Evolutionary conservation across 2,329 filamentous ascomycete genomes (phyloP), one percentile per base, ranked within the genome.

Genomic region (Akanthomyces muscarius): DNA sequence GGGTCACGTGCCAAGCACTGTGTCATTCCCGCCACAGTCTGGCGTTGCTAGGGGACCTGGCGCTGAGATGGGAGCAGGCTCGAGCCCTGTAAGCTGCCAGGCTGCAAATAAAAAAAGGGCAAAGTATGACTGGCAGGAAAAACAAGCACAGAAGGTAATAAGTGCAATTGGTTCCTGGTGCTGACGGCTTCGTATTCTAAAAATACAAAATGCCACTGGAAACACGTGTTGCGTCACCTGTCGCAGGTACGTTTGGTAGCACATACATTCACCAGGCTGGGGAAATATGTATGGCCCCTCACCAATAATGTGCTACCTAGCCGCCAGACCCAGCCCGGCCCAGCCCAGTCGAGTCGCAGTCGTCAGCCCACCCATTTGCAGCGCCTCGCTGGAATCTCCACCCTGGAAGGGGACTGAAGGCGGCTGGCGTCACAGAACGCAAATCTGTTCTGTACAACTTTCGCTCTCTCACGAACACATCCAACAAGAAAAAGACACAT

Each of bases 171-270:
- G n/a, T 38, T 8, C 2, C 16, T 14, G 23, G 6, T 23, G 0
- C 16, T 28, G 7, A 5, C 16, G 1, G 3, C 5, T 1, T 11
- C 7, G 23, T 38, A 8, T 14, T 53, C 50, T 53, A 53, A 38
- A 53, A 53, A 36, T 38, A 42, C 16, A 4, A 16, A 28, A 23
- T 18, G 21, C 21, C 4, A 36, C 13, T 44, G 16, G 38, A 61
- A 61, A 61, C 48, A 41, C 36, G 25, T 52, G 57, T 61, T 61
- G 57, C 48, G 57, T 38, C 57, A 10, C 25, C 25, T 45, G 57
- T 61, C 48, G 57, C 57, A 61, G 57, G 48, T 53, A 8, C 28
- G 57, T 61, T 61, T 61, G 57, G 57, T 42, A 38, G 42, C 36
- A 30, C 44, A 50, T 59, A 48, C 21, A 14, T 7, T 50, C 30